phyloP scores from a whole-genome alignment of 495 filamentous ascomycete genomes.

The Amniculicola lignicola region DNA sequence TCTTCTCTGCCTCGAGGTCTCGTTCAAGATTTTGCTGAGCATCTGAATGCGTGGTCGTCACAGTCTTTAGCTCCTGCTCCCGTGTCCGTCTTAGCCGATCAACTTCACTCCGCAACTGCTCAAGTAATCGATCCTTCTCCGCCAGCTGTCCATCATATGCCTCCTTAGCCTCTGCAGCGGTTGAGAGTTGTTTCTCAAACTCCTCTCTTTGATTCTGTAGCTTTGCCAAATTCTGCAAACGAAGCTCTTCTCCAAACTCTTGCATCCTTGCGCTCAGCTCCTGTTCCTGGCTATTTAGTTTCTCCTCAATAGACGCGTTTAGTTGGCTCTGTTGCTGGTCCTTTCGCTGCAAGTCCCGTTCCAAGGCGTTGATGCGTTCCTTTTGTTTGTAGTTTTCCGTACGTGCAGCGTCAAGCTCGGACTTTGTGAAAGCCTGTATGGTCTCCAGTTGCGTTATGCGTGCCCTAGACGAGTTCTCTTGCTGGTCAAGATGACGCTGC shows the following conservation, averaged over 20 bases:
- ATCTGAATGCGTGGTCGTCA: neutral
- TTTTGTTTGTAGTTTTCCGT: conserved; percentile 14
- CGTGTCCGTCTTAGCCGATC: conserved; percentile 16
- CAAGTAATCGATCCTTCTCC: conserved; percentile 11
- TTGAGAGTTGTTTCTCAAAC: conserved; percentile 25
- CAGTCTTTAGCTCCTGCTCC: conserved; percentile 2
- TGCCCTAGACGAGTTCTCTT: conserved; percentile 18
- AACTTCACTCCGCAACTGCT: conserved; percentile 18
- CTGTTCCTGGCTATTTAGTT: conserved; percentile 13
- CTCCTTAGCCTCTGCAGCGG: conserved; percentile 18
- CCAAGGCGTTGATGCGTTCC: conserved; percentile 10
- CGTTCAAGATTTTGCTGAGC: conserved; percentile 10
- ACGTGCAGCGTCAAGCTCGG: conserved; percentile 21
- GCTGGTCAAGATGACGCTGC: conserved; percentile 17
- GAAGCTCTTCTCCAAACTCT: conserved; percentile 23
- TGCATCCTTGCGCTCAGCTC: conserved; percentile 21
- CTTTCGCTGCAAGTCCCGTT: conserved; percentile 1
- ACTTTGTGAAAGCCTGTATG: conserved; percentile 20
- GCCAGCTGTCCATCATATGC: neutral
- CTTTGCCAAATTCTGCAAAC: conserved; percentile 18
- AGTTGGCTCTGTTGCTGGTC: neutral
- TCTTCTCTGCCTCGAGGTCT: neutral
- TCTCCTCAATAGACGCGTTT: neutral
- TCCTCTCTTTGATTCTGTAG: conserved; percentile 28
- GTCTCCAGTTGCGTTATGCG: conserved; percentile 30